phyloP scores from a whole-genome alignment of 352 stramenopile species.

The Blastocystis sp. region DNA sequence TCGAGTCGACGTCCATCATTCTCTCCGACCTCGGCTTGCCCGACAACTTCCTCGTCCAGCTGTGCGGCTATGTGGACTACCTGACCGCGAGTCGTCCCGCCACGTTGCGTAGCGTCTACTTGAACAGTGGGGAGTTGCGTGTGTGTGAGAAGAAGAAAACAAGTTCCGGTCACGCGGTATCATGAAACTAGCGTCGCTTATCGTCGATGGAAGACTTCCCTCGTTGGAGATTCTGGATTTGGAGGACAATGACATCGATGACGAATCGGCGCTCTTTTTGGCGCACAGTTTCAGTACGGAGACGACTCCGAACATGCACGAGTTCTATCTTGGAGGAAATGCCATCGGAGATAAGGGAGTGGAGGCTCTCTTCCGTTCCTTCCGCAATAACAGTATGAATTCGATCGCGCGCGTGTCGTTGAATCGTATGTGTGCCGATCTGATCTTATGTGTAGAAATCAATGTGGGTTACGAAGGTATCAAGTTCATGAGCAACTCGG shows the following conservation, averaged over 20 bases:
- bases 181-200: slow-evolving; percentile 24
- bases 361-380: slow-evolving; percentile 13
- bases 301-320: neutral
- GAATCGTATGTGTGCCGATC: neutral
- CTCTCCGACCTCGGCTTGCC: neutral
- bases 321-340: slow-evolving; percentile 37
- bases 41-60: slow-evolving; percentile 40
- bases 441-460: neutral
- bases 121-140: neutral
- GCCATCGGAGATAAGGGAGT: slow-evolving; percentile 19
- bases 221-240: neutral
- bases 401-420: neutral
- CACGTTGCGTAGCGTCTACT: neutral
- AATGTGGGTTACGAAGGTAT: slow-evolving; percentile 43
- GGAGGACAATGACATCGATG: slow-evolving; percentile 48
- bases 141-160: neutral
- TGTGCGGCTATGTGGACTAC: slow-evolving; percentile 32
- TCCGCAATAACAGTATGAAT: slow-evolving; percentile 25
- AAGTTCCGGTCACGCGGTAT: slow-evolving; percentile 15
- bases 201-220: slow-evolving; percentile 10
- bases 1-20: neutral
- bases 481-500: slow-evolving; percentile 16
- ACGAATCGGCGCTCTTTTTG: neutral
- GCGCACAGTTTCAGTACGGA: neutral
- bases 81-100: neutral